These are phyloP conservation scores for Pythium myriotylum DNA, from an alignment of 352 stramenopile genomes.

Conservation along the genomic window DNA sequence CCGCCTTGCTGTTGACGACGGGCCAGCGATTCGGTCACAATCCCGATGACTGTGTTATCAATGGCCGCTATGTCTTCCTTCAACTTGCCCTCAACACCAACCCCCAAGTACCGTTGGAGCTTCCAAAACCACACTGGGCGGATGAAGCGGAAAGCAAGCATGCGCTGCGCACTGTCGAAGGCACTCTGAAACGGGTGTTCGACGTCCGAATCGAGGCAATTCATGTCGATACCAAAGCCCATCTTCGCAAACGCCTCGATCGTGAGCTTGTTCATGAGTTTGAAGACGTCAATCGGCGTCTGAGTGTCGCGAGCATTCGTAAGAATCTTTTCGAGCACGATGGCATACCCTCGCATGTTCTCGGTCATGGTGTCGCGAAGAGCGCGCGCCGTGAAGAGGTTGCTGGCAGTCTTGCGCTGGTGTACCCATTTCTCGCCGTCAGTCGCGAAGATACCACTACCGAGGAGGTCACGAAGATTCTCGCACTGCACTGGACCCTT, in stretches of 20 bases:
- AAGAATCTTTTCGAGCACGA: constrained; percentile 26
- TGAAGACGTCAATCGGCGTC: constrained; percentile 40
- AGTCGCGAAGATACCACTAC: constrained; percentile 60
- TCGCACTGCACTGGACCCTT: constrained; percentile 45
- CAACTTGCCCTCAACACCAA: constrained; percentile 40
- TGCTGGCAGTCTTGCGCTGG: constrained; percentile 56
- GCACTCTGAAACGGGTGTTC: constrained; percentile 59
- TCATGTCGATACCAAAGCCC: constrained; percentile 54
- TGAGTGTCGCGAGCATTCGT: constrained; percentile 6
- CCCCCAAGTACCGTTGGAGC: constrained; percentile 29
- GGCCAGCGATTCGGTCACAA: constrained; percentile 43
- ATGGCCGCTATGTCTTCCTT: constrained; percentile 40
- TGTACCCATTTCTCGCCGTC: constrained; percentile 48
- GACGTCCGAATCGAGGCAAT: constrained; percentile 38
- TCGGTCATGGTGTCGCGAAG: constrained; percentile 52
- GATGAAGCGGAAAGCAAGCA: constrained; percentile 34
- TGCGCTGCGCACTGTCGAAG: constrained; percentile 42
- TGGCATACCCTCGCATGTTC: constrained; percentile 12
- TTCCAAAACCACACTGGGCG: constrained; percentile 51
- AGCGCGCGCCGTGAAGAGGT: constrained; percentile 52
- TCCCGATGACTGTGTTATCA: constrained; percentile 42
- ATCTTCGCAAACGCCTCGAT: constrained; percentile 62
- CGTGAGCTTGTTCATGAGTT: constrained; percentile 48
- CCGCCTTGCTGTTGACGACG: constrained; percentile 17
- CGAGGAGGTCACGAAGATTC: constrained; percentile 36